These are phyloP conservation scores for Malbranchea cinnamomea DNA, from an alignment of 2,329 filamentous ascomycete species.

Conservation along the genomic window DNA sequence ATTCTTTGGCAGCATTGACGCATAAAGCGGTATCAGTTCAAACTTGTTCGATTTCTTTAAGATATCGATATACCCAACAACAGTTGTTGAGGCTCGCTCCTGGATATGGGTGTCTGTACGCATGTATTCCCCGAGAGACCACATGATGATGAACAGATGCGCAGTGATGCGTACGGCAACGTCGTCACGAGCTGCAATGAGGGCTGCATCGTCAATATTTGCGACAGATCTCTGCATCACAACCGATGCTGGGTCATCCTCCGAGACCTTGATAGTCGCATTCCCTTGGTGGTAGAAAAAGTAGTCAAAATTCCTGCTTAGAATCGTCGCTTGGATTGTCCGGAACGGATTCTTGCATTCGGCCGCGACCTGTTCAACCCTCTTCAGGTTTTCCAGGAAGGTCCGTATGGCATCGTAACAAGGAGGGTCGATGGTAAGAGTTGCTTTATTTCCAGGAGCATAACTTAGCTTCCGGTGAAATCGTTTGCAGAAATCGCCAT, in stretches of 20 bases:
- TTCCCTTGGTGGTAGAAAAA: conserved; percentile 28
- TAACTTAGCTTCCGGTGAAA: conserved; percentile 34
- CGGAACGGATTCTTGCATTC: conserved; percentile 31
- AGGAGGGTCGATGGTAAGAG: conserved; percentile 42
- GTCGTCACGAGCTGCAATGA: conserved; percentile 30
- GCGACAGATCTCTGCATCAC: conserved; percentile 23
- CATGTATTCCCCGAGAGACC: conserved; percentile 39
- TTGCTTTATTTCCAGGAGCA: conserved; percentile 38
- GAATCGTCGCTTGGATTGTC: conserved; percentile 29
- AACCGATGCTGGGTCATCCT: conserved; percentile 18
- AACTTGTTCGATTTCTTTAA: conserved; percentile 58
- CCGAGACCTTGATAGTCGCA: conserved; percentile 24
- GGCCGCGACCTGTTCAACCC: conserved; percentile 21
- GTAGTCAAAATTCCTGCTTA: conserved; percentile 26
- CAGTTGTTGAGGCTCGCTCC: conserved; percentile 47
- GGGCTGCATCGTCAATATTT: conserved; percentile 34
- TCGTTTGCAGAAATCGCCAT: conserved; percentile 49
- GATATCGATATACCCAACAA: conserved; percentile 69
- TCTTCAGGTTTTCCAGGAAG: conserved; percentile 22
- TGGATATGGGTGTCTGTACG: conserved; percentile 38
- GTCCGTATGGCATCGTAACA: conserved; percentile 23
- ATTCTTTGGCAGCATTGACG: conserved; percentile 54
- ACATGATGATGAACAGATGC: conserved; percentile 53
- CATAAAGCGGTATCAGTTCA: conserved; percentile 75
- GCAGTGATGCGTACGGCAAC: conserved; percentile 53